Evolutionary conservation across 1,284 basidiomycete genomes (phyloP).

Genomic region (Leccinum griseonigrum): DNA sequence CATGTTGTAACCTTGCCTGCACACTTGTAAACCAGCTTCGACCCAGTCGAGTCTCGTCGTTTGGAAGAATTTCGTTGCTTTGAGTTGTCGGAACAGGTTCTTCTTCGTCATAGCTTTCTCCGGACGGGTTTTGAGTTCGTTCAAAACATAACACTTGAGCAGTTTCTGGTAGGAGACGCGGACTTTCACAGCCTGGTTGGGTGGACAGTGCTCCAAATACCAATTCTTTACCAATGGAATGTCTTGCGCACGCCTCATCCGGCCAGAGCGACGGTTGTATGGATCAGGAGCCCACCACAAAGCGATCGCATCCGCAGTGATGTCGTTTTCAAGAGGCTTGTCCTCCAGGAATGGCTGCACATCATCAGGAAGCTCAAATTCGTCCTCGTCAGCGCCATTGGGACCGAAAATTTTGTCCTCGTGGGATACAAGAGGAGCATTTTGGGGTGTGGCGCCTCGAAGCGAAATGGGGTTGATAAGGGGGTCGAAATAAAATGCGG

Average conservation of each 20-base stretch:
- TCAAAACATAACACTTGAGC: conserved; percentile 94
- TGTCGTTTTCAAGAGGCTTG: conserved; percentile 83
- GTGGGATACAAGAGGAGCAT: conserved; percentile 79
- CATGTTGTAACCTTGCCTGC: conserved; percentile 99
- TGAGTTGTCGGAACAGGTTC: conserved; percentile 93
- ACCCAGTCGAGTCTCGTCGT: conserved; percentile 98
- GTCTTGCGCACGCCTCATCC: conserved; percentile 93
- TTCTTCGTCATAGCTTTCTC: conserved; percentile 99
- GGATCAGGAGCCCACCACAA: conserved; percentile 99
- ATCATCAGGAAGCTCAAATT: conserved; percentile 84
- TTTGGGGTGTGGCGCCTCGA: conserved; percentile 82
- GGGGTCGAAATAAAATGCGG: conserved; percentile 99
- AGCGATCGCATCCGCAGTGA: conserved; percentile 95
- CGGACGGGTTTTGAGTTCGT: conserved; percentile 84
- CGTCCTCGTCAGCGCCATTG: conserved; percentile 80
- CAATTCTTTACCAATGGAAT: conserved; percentile 96
- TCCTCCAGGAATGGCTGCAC: conserved; percentile 84
- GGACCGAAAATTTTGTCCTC: conserved; percentile 92
- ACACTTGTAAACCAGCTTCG: conserved; percentile 97
- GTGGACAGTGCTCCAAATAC: conserved; percentile 98
- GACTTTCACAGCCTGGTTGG: conserved; percentile 95
- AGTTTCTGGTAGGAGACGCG: conserved; percentile 99
- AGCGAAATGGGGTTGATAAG: conserved; percentile 96
- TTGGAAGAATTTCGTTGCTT: conserved; percentile 99
- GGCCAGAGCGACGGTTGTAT: conserved; percentile 90